phyloP scores from a whole-genome alignment of 225 moss, liverwort and hornwort genomes.

The Bryoerythrophyllum caledonicum region DNA sequence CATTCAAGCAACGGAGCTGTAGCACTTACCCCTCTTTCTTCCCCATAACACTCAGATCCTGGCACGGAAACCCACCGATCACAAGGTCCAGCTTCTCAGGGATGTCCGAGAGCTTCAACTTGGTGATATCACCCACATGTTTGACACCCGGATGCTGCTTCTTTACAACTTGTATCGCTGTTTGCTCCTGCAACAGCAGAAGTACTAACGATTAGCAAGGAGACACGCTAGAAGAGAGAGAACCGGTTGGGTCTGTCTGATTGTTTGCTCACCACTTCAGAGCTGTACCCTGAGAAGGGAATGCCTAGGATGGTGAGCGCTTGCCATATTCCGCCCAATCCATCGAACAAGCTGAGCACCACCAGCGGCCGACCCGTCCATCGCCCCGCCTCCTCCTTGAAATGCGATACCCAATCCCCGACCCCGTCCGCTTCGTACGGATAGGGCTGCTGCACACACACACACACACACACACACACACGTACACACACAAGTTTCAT shows the following conservation, averaged over 20 bases:
- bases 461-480: not conserved
- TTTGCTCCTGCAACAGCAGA: conserved; percentile 31
- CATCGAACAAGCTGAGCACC: conserved; percentile 69
- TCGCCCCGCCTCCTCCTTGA: conserved; percentile 42
- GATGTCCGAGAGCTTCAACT: conserved; percentile 43
- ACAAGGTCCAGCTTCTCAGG: conserved; percentile 72
- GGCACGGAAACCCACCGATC: conserved; percentile 83
- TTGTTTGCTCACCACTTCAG: conserved; percentile 52
- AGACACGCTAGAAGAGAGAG: not conserved
- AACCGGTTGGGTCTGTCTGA: not conserved
- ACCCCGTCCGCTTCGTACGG: conserved; percentile 43
- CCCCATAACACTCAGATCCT: conserved; percentile 74
- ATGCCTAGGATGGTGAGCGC: conserved; percentile 52
- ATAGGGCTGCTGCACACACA: not conserved
- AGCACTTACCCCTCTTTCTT: conserved; percentile 64
- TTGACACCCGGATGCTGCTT: conserved; percentile 54
- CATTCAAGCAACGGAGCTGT: no score
- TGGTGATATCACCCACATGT: conserved; percentile 65
- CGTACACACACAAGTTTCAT: not conserved
- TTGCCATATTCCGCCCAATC: conserved; percentile 66
- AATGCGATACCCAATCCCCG: conserved; percentile 45
- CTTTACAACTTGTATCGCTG: conserved; percentile 65
- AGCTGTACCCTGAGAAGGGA: conserved; percentile 60
- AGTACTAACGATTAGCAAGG: not conserved
- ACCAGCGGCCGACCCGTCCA: conserved; percentile 55